A percentile compares a stretch with the other conserved stretches of the same genome.
phyloP scores from a whole-genome alignment of 768 basidiomycete genomes.

The Amyloporia xantha region DNA sequence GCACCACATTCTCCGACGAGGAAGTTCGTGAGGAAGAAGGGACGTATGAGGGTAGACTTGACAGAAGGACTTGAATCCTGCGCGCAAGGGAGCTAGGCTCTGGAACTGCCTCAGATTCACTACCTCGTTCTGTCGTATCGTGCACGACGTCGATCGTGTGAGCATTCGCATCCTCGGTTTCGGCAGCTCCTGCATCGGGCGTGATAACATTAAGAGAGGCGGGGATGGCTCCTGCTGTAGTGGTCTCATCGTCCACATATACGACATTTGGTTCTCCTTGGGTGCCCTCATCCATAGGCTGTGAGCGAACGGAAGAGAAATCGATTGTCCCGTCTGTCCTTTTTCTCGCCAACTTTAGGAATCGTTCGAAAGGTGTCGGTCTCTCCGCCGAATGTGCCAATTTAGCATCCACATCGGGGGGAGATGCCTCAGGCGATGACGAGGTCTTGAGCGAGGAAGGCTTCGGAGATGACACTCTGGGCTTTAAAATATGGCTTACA shows the following conservation, averaged over 20 bases:
- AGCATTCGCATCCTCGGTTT: constrained; percentile 1
- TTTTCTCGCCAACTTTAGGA: constrained; percentile 14
- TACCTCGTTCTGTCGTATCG: too few relatives aligned
- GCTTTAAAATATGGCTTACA: background rate
- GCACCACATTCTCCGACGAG: constrained; percentile 7
- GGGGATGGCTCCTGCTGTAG: too few relatives aligned
- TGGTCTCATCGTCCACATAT: too few relatives aligned
- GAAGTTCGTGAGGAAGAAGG: constrained; percentile 13
- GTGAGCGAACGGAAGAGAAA: too few relatives aligned
- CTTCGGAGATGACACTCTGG: background rate
- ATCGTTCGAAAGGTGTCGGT: constrained; percentile 17
- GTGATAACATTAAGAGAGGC: background rate
- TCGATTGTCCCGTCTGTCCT: constrained; percentile 9
- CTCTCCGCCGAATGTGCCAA: background rate
- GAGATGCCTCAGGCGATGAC: background rate
- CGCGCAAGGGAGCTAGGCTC: constrained; percentile 42
- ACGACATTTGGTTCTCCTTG: too few relatives aligned
- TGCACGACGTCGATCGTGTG: too few relatives aligned
- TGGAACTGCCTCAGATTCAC: constrained; percentile 18
- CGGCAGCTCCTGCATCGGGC: background rate
- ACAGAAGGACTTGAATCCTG: constrained; percentile 46
- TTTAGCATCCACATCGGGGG: background rate
- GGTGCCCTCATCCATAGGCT: too few relatives aligned
- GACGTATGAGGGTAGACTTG: constrained; percentile 33
- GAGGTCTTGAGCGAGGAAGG: too few relatives aligned